Conservation (phyloP, 2,329 filamentous ascomycete genomes). For the Aureobasidium leucospermi region DNA sequence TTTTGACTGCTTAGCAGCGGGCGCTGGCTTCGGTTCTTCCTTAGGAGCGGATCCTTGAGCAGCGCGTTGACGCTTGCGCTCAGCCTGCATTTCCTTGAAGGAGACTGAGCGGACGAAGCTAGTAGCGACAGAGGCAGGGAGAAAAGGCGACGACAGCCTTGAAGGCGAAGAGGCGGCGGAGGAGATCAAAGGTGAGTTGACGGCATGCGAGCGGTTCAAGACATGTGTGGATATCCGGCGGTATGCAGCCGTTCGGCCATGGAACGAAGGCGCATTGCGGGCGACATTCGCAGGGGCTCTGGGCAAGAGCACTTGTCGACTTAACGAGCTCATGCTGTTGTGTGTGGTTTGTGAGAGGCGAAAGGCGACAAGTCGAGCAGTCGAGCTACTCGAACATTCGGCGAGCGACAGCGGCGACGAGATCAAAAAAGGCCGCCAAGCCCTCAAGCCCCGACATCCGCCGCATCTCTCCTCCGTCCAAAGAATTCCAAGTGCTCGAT, state of each 20-base stretch:
- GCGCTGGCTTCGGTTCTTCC: conserved; percentile 31
- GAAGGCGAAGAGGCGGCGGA: conserved; percentile 20
- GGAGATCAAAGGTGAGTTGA: conserved; percentile 17
- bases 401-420: neutral
- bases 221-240: conserved; percentile 35
- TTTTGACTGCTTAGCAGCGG: conserved; percentile 18
- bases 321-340: conserved; percentile 39
- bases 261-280: conserved; percentile 32
- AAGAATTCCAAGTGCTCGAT: neutral
- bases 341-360: conserved; percentile 1
- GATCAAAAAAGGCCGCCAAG: neutral
- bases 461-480: neutral
- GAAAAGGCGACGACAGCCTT: conserved; percentile 37
- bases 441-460: neutral
- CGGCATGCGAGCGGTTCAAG: neutral
- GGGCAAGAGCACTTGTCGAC: conserved; percentile 25
- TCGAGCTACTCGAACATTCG: neutral
- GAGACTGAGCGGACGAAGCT: conserved; percentile 38
- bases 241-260: conserved; percentile 41
- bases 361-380: neutral
- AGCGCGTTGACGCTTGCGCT: conserved; percentile 29
- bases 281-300: conserved; percentile 33
- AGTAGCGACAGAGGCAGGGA: conserved; percentile 36
- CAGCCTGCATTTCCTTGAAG: conserved; percentile 32
- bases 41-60: conserved; percentile 30